A percentile compares a stretch with the other conserved stretches of the same genome.
Conservation (phyloP, 2,329 filamentous ascomycete genomes). For the Botrytis squamosa region DNA sequence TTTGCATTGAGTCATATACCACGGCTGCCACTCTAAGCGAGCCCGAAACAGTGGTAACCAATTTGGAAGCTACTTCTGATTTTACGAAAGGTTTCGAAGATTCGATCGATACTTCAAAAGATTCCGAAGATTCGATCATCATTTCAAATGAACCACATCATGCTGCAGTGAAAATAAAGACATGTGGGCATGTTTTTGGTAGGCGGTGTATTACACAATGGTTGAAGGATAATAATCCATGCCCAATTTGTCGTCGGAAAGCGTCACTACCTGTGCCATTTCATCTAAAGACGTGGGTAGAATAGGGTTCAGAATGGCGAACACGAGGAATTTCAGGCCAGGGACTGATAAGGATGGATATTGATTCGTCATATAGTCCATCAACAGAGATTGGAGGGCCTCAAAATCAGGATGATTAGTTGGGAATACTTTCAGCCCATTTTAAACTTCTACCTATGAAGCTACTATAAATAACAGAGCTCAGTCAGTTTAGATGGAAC, state of each 20-base stretch:
- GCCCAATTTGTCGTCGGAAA: neutral
- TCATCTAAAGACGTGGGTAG: neutral
- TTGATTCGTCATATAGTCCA: neutral
- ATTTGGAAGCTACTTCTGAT: neutral
- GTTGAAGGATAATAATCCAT: neutral
- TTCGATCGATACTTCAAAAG: neutral
- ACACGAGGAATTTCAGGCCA: neutral
- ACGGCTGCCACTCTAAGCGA: neutral
- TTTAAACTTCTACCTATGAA: neutral
- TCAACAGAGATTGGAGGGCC: fast-evolving
- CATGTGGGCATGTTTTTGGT: neutral
- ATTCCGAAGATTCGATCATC: neutral
- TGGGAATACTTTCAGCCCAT: neutral
- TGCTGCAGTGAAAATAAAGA: neutral
- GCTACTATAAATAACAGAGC: neutral
- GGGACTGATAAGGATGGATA: neutral
- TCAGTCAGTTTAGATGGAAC: neutral
- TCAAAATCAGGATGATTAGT: neutral
- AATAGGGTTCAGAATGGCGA: neutral
- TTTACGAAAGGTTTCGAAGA: neutral
- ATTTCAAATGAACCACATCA: neutral
- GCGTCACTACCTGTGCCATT: neutral
- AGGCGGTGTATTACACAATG: neutral
- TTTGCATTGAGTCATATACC: neutral
- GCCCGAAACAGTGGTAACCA: neutral